Conservation (phyloP, 2,329 filamentous ascomycete genomes). For the Talaromyces sp. region DNA sequence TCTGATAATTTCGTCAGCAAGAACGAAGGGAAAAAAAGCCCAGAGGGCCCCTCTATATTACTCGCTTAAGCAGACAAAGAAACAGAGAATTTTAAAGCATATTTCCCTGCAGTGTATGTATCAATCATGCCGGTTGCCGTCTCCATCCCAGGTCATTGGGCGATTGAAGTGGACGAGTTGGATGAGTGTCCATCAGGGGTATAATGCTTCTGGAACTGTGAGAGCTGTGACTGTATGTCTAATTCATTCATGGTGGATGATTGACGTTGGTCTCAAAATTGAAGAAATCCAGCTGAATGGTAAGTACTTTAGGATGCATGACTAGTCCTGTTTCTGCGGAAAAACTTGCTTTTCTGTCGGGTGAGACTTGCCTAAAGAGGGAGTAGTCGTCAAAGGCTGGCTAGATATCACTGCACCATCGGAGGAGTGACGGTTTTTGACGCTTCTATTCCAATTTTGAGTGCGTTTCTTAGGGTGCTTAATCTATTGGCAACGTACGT, state of each 20-base stretch:
- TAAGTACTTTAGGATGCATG: not conserved
- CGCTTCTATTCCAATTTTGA: not conserved
- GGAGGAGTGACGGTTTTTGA: not conserved
- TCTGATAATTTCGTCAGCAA: not conserved
- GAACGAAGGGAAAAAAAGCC: not conserved
- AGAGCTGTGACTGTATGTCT: not conserved
- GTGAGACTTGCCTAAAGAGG: not conserved
- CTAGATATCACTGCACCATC: too few relatives aligned
- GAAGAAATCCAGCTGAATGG: constrained; percentile 3
- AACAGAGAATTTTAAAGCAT: not conserved
- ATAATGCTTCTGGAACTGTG: not conserved
- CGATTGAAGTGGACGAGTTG: not conserved
- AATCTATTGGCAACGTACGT: not conserved
- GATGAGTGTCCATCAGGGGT: not conserved
- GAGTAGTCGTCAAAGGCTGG: not conserved
- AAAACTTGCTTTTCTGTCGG: not conserved
- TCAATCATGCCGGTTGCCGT: not conserved
- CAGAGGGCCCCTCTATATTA: too few relatives aligned
- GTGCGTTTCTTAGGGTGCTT: not conserved
- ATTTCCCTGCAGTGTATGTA: not conserved
- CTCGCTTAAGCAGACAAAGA: not conserved
- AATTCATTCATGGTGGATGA: not conserved
- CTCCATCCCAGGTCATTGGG: not conserved
- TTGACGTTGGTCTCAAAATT: not conserved
- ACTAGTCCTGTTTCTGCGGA: not conserved